Evolutionary conservation across 2,329 filamentous ascomycete genomes (phyloP).

Genomic region (Calonectria pseudoreteaudii): DNA sequence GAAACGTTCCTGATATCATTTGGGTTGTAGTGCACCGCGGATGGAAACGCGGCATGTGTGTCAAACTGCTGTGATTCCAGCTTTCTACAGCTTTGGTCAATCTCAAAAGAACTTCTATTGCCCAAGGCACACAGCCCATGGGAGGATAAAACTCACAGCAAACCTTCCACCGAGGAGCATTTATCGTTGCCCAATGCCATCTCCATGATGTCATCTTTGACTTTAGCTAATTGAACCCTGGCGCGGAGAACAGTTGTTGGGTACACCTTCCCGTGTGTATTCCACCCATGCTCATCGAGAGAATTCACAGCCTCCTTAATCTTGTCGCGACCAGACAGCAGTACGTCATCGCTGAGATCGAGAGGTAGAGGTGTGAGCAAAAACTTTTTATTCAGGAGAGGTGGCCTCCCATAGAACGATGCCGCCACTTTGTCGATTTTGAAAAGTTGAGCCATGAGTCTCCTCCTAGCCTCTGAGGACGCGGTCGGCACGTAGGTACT

Average conservation of each 20-base stretch:
- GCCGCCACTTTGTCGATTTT: conserved; percentile 8
- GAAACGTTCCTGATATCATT: neutral
- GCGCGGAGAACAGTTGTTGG: conserved; percentile 6
- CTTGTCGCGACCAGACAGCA: conserved; percentile 45
- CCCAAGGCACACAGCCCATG: no score
- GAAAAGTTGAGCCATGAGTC: conserved; percentile 8
- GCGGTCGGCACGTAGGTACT: conserved; percentile 2
- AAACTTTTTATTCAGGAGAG: conserved; percentile 47
- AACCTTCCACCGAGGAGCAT: neutral
- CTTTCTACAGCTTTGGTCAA: neutral
- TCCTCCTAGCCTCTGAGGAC: conserved; percentile 6
- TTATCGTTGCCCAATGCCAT: neutral
- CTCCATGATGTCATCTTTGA: conserved; percentile 11
- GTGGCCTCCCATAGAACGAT: conserved; percentile 12
- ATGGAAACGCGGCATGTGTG: neutral
- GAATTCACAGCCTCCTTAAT: conserved; percentile 14
- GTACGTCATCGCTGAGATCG: conserved; percentile 51
- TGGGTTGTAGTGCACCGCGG: neutral
- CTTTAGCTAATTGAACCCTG: neutral
- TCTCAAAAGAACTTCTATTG: no score
- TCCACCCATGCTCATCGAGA: conserved; percentile 54
- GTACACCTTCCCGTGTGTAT: conserved; percentile 43
- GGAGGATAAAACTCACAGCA: neutral
- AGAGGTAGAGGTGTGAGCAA: conserved; percentile 53
- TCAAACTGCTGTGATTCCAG: neutral